Evolutionary conservation across 306 rosid species (phyloP).

Genomic region (Hippophae gyantsensis): DNA sequence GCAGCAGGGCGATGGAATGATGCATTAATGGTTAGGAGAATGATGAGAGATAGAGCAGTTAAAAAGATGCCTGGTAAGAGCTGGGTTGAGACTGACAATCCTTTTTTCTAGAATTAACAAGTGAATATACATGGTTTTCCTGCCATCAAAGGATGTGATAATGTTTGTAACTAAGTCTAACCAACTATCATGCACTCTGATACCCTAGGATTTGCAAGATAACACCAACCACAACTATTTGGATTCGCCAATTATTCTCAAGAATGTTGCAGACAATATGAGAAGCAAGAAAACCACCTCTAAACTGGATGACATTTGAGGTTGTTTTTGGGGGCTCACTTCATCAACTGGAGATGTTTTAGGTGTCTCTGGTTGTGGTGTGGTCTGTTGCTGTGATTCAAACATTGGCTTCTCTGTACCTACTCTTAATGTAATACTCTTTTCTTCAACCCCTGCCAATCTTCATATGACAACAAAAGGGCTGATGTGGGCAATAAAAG

Average conservation of each 20-base stretch:
- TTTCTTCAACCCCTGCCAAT: slow-evolving; percentile 38
- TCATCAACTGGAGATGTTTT: slow-evolving; percentile 15
- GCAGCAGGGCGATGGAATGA: slow-evolving; percentile 78
- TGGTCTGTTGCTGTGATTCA: not conserved
- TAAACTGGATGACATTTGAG: not conserved
- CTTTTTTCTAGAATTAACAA: too few species aligned
- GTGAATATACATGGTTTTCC: too few species aligned
- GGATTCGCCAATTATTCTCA: slow-evolving; percentile 10
- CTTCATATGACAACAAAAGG: slow-evolving; percentile 26
- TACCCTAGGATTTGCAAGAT: not conserved
- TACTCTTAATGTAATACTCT: slow-evolving; percentile 22
- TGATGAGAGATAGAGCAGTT: slow-evolving; percentile 74
- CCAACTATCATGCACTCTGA: too few species aligned
- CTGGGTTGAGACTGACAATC: slow-evolving; percentile 52
- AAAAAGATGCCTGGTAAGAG: slow-evolving; percentile 71
- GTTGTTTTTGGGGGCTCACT: slow-evolving; percentile 16
- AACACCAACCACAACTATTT: not conserved
- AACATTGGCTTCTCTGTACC: slow-evolving; percentile 18
- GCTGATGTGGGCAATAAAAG: not conserved
- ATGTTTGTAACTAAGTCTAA: too few species aligned
- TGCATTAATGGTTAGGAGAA: slow-evolving; percentile 48
- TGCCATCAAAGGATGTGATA: too few species aligned
- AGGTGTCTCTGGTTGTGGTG: slow-evolving; percentile 13
- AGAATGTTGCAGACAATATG: slow-evolving; percentile 33
- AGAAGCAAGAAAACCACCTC: slow-evolving; percentile 44